A percentile compares a stretch with the other conserved stretches of the same genome.
These are phyloP conservation scores for Tylopilus vinaceipallidus DNA, from an alignment of 768 basidiomycete genomes.

Conservation along the genomic window DNA sequence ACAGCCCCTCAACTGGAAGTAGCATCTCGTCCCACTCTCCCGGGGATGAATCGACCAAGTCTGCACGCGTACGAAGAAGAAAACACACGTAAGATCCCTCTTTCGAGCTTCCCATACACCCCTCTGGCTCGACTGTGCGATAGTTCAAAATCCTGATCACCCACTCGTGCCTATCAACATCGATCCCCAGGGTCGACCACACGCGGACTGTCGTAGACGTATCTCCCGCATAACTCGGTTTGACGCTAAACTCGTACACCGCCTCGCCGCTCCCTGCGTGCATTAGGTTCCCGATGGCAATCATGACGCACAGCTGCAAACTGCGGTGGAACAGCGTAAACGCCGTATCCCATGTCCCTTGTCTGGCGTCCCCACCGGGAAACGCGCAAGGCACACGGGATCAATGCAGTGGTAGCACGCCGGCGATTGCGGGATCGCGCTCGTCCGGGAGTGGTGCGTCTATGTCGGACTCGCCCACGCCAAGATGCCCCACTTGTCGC, in stretches of 20 bases:
- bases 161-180: conserved; percentile 1
- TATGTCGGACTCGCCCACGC: conserved; percentile 22
- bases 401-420: conserved; percentile 14
- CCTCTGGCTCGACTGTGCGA: conserved; percentile 10
- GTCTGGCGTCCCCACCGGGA: conserved; percentile 2
- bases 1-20: no score
- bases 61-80: conserved; percentile 16
- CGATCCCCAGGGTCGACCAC: neutral
- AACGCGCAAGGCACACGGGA: neutral
- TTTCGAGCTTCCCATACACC: conserved; percentile 6
- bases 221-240: conserved; percentile 3
- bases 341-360: conserved; percentile 15
- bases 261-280: neutral
- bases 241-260: conserved; percentile 9
- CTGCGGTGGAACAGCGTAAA: conserved; percentile 16
- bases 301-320: conserved; percentile 11
- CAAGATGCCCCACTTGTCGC: conserved; percentile 25
- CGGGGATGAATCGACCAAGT: no score
- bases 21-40: no score
- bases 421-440: conserved; percentile 14
- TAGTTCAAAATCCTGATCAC: conserved; percentile 16
- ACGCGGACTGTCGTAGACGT: conserved; percentile 4
- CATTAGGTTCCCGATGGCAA: conserved; percentile 10
- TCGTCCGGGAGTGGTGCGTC: conserved; percentile 10
- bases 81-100: conserved; percentile 11